phyloP scores from a whole-genome alignment of 208 protist genomes.

The Leishmania major region DNA sequence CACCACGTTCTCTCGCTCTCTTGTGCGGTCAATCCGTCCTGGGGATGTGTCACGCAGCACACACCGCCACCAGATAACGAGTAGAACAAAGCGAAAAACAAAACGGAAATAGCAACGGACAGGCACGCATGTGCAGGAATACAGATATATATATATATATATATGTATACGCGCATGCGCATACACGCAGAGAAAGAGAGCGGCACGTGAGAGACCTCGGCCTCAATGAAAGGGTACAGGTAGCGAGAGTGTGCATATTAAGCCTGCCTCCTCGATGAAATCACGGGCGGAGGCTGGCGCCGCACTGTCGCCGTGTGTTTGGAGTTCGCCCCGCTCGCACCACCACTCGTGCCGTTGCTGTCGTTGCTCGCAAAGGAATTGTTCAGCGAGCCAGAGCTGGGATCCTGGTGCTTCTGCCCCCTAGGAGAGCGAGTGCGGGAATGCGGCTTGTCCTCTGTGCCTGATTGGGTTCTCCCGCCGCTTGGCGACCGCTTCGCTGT shows the following conservation, averaged over 20 bases:
- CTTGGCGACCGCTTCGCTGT: constrained; percentile 11
- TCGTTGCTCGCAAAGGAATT: constrained; percentile 29
- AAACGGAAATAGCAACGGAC: not conserved
- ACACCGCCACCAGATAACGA: not conserved
- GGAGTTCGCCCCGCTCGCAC: constrained; percentile 17
- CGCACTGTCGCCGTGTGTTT: constrained; percentile 33
- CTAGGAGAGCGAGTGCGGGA: constrained; percentile 25
- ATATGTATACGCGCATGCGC: not conserved
- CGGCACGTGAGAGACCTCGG: not conserved
- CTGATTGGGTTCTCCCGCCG: constrained; percentile 5
- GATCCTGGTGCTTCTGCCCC: constrained; percentile 21
- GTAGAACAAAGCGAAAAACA: not conserved
- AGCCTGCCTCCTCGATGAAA: constrained; percentile 45
- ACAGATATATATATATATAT: not conserved
- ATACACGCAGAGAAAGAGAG: not conserved
- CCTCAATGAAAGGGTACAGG: not conserved
- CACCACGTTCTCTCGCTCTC: not conserved
- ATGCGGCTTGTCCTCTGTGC: constrained; percentile 6
- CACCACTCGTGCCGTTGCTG: constrained; percentile 6
- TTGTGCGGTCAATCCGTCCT: not conserved
- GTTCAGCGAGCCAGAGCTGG: constrained; percentile 13
- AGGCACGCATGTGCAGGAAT: not conserved
- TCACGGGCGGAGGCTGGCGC: constrained; percentile 50
- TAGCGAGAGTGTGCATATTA: constrained; percentile 1
- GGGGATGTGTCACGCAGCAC: not conserved